Percentiles rank a stretch among this genome's conserved stretches.
Evolutionary conservation across 2,329 filamentous ascomycete species (phyloP).

Genomic region (Claviceps sp.): DNA sequence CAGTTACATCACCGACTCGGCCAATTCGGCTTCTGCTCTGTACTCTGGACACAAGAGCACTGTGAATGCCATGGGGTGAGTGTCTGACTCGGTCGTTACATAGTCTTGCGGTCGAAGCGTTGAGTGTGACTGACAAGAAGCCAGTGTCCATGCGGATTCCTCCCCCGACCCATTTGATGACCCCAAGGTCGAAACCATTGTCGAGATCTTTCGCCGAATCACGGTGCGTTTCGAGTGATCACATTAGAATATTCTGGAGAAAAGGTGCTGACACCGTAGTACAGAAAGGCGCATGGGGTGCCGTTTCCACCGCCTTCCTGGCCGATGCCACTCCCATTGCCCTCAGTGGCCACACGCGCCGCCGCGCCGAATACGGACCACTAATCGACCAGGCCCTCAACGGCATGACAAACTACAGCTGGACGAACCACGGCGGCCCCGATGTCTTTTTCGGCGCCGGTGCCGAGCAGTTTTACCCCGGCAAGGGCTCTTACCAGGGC

Average conservation of each 20-base stretch:
- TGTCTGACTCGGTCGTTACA: not conserved
- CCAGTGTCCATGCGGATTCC: conserved; percentile 60
- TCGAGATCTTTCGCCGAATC: conserved; percentile 61
- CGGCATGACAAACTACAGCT: conserved; percentile 67
- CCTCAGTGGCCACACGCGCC: conserved; percentile 57
- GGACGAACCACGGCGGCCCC: conserved; percentile 60
- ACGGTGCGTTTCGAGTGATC: conserved; percentile 32
- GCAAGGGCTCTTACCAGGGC: conserved; percentile 49
- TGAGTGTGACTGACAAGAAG: not conserved
- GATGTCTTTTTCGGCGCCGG: conserved; percentile 76
- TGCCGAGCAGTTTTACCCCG: conserved; percentile 65
- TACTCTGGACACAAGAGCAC: conserved; percentile 77
- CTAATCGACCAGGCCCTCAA: conserved; percentile 67
- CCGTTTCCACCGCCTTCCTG: conserved; percentile 68
- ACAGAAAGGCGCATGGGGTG: conserved; percentile 42
- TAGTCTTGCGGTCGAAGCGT: not conserved
- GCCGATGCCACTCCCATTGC: conserved; percentile 75
- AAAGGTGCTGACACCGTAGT: not conserved
- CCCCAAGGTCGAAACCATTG: conserved; percentile 75
- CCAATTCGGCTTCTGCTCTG: conserved; percentile 70
- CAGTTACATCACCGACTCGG: conserved; percentile 74
- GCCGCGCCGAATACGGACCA: conserved; percentile 53
- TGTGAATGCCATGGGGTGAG: conserved; percentile 63
- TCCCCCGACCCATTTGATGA: conserved; percentile 64
- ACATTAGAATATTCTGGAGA: not conserved